Conservation (phyloP, 2,329 filamentous ascomycete species). For the Penicillium sp. region DNA sequence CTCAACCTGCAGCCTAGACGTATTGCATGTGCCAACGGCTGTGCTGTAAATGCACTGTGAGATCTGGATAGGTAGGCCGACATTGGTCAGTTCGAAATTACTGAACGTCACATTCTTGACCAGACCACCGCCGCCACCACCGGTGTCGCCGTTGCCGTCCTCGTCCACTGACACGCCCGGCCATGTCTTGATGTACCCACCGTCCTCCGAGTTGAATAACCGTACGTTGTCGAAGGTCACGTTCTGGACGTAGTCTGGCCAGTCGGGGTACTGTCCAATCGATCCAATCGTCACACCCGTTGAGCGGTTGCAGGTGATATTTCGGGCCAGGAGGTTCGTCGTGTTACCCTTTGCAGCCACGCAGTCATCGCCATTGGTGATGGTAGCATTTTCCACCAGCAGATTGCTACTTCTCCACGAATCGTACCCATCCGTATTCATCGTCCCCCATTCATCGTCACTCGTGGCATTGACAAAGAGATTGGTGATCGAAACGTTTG, state of each 20-base stretch:
- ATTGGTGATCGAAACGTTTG: slow-evolving; percentile 52
- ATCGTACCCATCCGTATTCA: slow-evolving; percentile 51
- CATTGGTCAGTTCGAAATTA: slow-evolving; percentile 22
- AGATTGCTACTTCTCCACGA: slow-evolving; percentile 51
- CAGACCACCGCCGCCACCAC: slow-evolving; percentile 21
- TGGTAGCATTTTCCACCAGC: slow-evolving; percentile 45
- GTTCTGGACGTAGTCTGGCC: slow-evolving; percentile 35
- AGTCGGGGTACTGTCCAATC: slow-evolving; percentile 36
- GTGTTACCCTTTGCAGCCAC: slow-evolving; percentile 41
- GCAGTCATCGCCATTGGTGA: slow-evolving; percentile 32
- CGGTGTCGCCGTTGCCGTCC: slow-evolving; percentile 21
- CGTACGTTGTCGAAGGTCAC: slow-evolving; percentile 33
- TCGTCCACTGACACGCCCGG: slow-evolving; percentile 17
- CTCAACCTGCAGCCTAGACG: slow-evolving; percentile 36
- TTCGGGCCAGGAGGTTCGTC: slow-evolving; percentile 37
- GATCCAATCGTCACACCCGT: slow-evolving; percentile 38
- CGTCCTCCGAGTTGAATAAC: slow-evolving; percentile 18
- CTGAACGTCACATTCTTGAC: slow-evolving; percentile 23
- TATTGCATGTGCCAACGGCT: slow-evolving; percentile 8
- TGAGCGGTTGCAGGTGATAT: slow-evolving; percentile 36
- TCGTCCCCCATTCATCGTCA: slow-evolving; percentile 42
- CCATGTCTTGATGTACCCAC: slow-evolving; percentile 26
- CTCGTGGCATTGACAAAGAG: slow-evolving; percentile 50
- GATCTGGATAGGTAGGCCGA: slow-evolving; percentile 23
- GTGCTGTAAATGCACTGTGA: slow-evolving; percentile 24